Conservation (phyloP, 106 monocot genomes). For the Ottelia alismoides region DNA sequence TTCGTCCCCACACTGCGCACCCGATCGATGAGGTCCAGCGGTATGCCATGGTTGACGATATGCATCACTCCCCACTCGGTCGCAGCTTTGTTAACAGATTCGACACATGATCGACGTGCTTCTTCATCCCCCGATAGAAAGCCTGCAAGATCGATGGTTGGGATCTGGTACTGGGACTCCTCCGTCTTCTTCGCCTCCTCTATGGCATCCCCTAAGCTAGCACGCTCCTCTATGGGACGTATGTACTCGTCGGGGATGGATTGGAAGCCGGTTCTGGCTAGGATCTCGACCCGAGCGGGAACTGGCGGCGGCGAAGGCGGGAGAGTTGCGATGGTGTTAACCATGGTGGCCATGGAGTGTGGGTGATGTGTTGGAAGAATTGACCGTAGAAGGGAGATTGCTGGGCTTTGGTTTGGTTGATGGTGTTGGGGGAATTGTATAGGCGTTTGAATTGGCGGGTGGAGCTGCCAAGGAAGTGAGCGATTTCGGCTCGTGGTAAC, state of each 20-base stretch:
- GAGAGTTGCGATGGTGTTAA: too few species aligned
- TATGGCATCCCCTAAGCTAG: slow-evolving; percentile 43
- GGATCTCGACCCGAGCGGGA: slow-evolving; percentile 36
- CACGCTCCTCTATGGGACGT: slow-evolving; percentile 44
- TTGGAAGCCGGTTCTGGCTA: slow-evolving; percentile 27
- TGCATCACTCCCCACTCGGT: slow-evolving; percentile 85
- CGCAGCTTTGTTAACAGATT: slow-evolving; percentile 42
- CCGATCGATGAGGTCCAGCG: slow-evolving; percentile 32
- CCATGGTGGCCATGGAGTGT: background rate
- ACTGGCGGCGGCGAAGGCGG: background rate
- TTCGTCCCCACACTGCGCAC: slow-evolving; percentile 34
- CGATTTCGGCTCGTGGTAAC: too few species aligned
- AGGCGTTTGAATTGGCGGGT: too few species aligned
- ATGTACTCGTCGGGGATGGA: slow-evolving; percentile 66
- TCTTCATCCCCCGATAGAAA: slow-evolving; percentile 20
- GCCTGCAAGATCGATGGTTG: slow-evolving; percentile 37
- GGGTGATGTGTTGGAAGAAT: too few species aligned
- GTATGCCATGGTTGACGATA: slow-evolving; percentile 57
- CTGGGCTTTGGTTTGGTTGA: too few species aligned
- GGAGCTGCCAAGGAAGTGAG: too few species aligned
- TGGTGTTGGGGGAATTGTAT: too few species aligned
- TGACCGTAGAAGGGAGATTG: too few species aligned
- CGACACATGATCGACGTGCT: slow-evolving; percentile 24
- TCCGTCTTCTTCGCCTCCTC: slow-evolving; percentile 19
- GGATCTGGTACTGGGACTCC: slow-evolving; percentile 34